phyloP scores from a whole-genome alignment of 768 basidiomycete genomes.

The Agrocybe chaxingu region DNA sequence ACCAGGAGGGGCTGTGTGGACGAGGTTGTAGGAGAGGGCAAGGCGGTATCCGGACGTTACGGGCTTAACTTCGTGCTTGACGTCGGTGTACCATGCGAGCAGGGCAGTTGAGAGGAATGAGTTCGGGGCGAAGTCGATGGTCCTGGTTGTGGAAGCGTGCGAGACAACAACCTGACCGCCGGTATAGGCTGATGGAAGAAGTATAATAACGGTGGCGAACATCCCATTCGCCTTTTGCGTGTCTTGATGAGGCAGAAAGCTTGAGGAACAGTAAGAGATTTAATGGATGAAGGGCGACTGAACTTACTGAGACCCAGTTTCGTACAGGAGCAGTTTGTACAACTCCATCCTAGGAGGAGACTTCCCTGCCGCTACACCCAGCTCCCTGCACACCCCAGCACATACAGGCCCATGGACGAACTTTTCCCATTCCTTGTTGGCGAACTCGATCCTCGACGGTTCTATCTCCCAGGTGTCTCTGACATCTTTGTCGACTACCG shows the following conservation, averaged over 20 bases:
- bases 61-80: constrained; percentile 41
- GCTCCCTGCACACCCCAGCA: constrained; percentile 24
- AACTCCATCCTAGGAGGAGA: constrained; percentile 29
- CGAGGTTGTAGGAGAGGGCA: constrained; percentile 41
- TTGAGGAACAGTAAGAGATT: constrained; percentile 24
- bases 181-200: constrained; percentile 42
- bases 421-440: constrained; percentile 36
- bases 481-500: constrained; percentile 39
- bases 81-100: constrained; percentile 48
- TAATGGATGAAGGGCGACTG: constrained; percentile 24
- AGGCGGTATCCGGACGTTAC: constrained; percentile 43
- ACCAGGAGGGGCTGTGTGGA: constrained; percentile 31
- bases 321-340: constrained; percentile 42
- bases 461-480: constrained; percentile 50
- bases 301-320: constrained; percentile 35
- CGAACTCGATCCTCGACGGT: constrained; percentile 29
- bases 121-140: constrained; percentile 30
- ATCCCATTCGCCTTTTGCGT: constrained; percentile 45
- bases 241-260: constrained; percentile 45
- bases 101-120: constrained; percentile 29
- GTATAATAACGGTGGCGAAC: constrained; percentile 49
- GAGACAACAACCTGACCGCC: constrained; percentile 45
- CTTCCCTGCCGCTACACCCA: constrained; percentile 34
- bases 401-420: constrained; percentile 23
- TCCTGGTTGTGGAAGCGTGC: constrained; percentile 27